Base-by-base conservation (phyloP, 2,329 filamentous ascomycete species). In the Whalleya microplaca region DNA sequence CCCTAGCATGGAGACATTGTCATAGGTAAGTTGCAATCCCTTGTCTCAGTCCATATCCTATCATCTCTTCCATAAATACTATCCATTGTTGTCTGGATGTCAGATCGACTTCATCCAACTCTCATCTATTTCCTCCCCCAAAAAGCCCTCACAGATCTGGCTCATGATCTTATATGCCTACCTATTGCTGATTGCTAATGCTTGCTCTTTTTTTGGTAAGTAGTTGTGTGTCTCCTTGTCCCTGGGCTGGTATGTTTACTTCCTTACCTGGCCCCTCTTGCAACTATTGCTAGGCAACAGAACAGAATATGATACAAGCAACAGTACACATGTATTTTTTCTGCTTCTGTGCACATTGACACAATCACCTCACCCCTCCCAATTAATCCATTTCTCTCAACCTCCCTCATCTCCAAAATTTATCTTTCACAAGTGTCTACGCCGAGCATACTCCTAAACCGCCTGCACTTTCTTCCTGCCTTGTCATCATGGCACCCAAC, bases 91-190 rank as follows among this genome's bases (percentile, higher is more conserved):
- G 21, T 45, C 53, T 45, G 40, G 45, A 16, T 51, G 50, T 45
- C 48, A 46, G 9, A 49, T 37, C 53, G 23, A 54, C 37, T 62
- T 55, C 56, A 55, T 53, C 55, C 44, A 53, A 56, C 61, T 63
- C 58, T 48, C 45, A 18, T 61, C 50, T 48, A n/a, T 60, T 61
- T 61, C 52, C 51, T 56, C 59, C 46, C 47, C 53, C 51, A 51
- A 50, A 51, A 63, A 37, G 63, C 65, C 57, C 64, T 62, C 59
- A 55, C 40, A 63, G 62, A 68, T 66, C 64, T 59, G 61, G 56
- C 63, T 59, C 53, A 64, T 62, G 64, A 66, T 67, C 67, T 71
- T 76, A 67, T 77, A 78, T 76, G 72, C 61, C 69, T 77, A 77
- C 66, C 64, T 55, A 54, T 72, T 69, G 69, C 68, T 69, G 66